Conservation (phyloP, 129 eudicot genomes). For the Silybum marianum region DNA sequence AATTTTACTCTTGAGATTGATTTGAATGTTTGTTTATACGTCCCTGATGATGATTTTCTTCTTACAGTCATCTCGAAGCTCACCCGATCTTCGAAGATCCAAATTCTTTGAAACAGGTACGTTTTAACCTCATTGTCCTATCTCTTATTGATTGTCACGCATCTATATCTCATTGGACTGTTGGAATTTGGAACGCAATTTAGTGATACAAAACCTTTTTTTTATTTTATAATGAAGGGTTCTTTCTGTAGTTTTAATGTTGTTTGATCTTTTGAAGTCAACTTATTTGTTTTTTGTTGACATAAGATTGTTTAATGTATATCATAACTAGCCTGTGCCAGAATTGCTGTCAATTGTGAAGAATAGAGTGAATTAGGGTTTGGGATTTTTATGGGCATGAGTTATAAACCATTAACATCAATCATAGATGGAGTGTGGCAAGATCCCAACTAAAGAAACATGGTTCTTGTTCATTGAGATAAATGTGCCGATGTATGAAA, state of each 20-base stretch:
- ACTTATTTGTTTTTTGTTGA: background rate
- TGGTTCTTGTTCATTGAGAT: background rate
- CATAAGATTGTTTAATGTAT: background rate
- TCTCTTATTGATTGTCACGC: background rate
- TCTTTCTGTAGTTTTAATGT: background rate
- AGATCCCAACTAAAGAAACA: background rate
- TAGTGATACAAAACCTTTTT: background rate
- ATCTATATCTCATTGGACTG: slow-evolving; percentile 7
- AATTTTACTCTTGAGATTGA: background rate
- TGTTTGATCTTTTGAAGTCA: background rate
- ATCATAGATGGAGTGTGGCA: background rate
- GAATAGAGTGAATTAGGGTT: background rate
- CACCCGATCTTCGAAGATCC: slow-evolving; percentile 95
- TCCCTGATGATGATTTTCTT: slow-evolving; percentile 17
- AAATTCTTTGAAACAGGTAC: slow-evolving; percentile 82
- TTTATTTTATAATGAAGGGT: background rate
- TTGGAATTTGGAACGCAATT: background rate
- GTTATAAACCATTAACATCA: background rate
- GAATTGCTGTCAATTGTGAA: background rate
- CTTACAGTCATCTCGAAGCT: slow-evolving; percentile 73
- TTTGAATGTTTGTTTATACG: background rate
- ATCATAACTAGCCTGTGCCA: slow-evolving; percentile 1
- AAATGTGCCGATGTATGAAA: background rate
- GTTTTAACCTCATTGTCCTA: background rate
- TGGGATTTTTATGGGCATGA: background rate